phyloP scores from a whole-genome alignment of 2,329 filamentous ascomycete species.

The Thyridium curvatum region DNA sequence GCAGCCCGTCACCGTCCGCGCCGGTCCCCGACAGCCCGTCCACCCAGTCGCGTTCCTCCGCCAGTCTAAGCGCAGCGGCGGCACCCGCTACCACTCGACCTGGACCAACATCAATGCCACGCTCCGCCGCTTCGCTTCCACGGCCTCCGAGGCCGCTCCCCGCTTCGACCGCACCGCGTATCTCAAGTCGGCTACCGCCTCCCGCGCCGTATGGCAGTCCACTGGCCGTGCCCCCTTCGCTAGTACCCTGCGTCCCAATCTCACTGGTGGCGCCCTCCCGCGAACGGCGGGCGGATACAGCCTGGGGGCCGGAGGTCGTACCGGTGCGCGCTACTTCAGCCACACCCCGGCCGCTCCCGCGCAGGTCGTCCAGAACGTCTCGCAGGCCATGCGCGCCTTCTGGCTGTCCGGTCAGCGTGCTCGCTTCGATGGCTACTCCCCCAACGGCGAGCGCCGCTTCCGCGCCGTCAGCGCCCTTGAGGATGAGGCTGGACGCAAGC shows the following conservation, averaged over 20 bases:
- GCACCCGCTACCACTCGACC: slow-evolving; percentile 42
- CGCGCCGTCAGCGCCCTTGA: slow-evolving; percentile 69
- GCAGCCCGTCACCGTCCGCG: slow-evolving; percentile 37
- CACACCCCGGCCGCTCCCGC: slow-evolving; percentile 79
- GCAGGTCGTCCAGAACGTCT: slow-evolving; percentile 93
- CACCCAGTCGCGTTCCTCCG: slow-evolving; percentile 44
- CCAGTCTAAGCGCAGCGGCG: slow-evolving; percentile 38
- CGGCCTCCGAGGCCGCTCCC: slow-evolving; percentile 21
- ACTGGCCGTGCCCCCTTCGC: slow-evolving; percentile 80
- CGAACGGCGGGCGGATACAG: slow-evolving; percentile 87
- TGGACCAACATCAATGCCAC: slow-evolving; percentile 30
- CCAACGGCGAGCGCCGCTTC: slow-evolving; percentile 72
- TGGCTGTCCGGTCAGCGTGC: slow-evolving; percentile 85
- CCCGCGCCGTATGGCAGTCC: slow-evolving; percentile 50
- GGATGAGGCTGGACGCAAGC: slow-evolving; percentile 63
- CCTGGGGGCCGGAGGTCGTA: slow-evolving; percentile 57
- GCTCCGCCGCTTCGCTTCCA: slow-evolving; percentile 40
- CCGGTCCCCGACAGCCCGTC: slow-evolving; percentile 40
- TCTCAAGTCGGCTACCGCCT: slow-evolving; percentile 41
- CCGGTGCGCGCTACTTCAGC: slow-evolving; percentile 81
- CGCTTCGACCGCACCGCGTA: slow-evolving; percentile 43
- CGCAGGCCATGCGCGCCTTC: slow-evolving; percentile 85
- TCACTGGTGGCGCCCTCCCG: slow-evolving; percentile 80
- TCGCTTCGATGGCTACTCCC: slow-evolving; percentile 73
- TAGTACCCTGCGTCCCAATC: slow-evolving; percentile 80